Evolutionary conservation across 1,139 yeast species (phyloP).

Genomic region (Suhomyces anneliseae): DNA sequence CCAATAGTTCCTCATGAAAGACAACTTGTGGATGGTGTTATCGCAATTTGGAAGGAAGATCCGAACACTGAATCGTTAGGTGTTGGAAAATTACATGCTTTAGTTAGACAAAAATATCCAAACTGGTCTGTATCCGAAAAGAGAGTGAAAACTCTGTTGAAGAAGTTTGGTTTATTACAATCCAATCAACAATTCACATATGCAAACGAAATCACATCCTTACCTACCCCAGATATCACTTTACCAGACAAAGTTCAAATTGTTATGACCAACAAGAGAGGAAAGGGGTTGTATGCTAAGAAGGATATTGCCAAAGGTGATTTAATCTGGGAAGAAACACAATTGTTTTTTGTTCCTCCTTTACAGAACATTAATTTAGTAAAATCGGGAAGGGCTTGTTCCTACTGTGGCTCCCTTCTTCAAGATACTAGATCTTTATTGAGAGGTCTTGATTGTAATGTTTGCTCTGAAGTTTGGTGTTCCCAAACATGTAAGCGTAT

Average conservation of each 20-base stretch:
- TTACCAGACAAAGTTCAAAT: constrained; percentile 50
- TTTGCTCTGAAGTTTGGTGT: constrained; percentile 76
- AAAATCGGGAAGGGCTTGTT: constrained; percentile 70
- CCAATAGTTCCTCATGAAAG: constrained; percentile 60
- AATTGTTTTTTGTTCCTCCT: constrained; percentile 70
- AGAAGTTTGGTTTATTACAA: constrained; percentile 52
- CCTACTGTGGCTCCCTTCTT: constrained; percentile 71
- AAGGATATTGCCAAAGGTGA: constrained; percentile 49
- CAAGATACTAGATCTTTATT: constrained; percentile 28
- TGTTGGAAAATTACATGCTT: constrained; percentile 50
- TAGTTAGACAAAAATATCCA: constrained; percentile 52
- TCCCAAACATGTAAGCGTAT: constrained; percentile 57
- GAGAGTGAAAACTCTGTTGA: constrained; percentile 53
- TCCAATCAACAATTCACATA: constrained; percentile 46
- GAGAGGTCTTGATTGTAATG: constrained; percentile 65
- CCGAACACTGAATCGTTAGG: constrained; percentile 63
- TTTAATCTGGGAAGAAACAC: constrained; percentile 58
- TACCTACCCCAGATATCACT: constrained; percentile 47
- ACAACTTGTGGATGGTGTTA: constrained; percentile 61
- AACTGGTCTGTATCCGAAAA: constrained; percentile 66
- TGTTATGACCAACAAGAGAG: constrained; percentile 43
- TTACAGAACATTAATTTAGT: constrained; percentile 66
- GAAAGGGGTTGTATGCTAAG: constrained; percentile 53
- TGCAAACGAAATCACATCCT: constrained; percentile 55
- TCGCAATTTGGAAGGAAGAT: constrained; percentile 67